Evolutionary conservation across 1,284 basidiomycete genomes (phyloP), one percentile per base, ranked within the genome.

Genomic region (Ganoderma resinaceum): DNA sequence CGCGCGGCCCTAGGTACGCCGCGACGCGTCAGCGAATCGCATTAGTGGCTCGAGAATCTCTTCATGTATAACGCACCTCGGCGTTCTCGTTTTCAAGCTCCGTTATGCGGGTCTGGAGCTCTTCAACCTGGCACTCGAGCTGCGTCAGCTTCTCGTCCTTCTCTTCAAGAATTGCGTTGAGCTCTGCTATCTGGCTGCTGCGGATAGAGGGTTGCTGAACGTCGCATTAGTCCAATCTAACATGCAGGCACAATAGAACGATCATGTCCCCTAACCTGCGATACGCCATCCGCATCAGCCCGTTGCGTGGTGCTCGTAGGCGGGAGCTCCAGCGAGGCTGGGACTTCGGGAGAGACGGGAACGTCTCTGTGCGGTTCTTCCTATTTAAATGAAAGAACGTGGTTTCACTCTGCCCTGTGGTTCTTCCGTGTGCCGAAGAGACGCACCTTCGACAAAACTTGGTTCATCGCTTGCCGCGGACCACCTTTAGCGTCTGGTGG

Each of bases 271-370:
- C 55, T 58, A 16, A 60, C 76, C 67, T 72, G 72, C 1, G 74
- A 75, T 49, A 77, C 74, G 57, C 76, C 74, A 31, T 75, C 76
- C 7, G 66, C 68, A 26, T 73, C 74, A 12, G 76, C 76, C 29
- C 68, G 74, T 29, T 76, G 76, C 5, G 73, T 76, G 0, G 77
- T 75, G 31, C 72, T 68, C 3, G 75, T 76, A 0, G 68, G 65
- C 3, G 73, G 72, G 14, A 69, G 62, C 26, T 74, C 71, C 14
- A 66, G 65, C 20, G 61, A 18, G 6, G 20, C 31, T 7, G 65
- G 49, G 23, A 63, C 52, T 26, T 65, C 66, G 1, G 70, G 68
- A n/a, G 68, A 68, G 18, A 29, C 23, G 8, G 26, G 37, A 26
- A n/a, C 49, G 16, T 61, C 42, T n/a, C 55, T 40, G 29, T 16